Percentiles rank a stretch among this genome's conserved stretches.
Conservation (phyloP, 495 filamentous ascomycete species). For the Daldinia bambusicola region DNA sequence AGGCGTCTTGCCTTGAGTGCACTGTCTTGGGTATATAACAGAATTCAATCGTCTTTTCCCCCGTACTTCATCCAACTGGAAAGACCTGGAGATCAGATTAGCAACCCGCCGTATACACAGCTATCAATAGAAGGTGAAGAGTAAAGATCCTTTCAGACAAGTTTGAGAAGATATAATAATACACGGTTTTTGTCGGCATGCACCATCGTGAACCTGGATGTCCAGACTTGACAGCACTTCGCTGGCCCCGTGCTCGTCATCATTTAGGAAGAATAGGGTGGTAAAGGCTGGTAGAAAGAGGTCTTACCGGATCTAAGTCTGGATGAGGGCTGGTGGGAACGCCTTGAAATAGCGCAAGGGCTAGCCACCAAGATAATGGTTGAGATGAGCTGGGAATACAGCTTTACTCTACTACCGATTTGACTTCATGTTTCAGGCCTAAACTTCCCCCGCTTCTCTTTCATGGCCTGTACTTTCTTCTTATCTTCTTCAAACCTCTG, state of each 20-base stretch:
- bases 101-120: background rate
- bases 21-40: background rate
- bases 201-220: constrained; percentile 39
- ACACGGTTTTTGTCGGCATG: constrained; percentile 62
- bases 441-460: constrained; percentile 68
- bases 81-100: constrained; percentile 13
- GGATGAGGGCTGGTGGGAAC: background rate
- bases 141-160: constrained; percentile 50
- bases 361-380: background rate
- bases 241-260: constrained; percentile 68
- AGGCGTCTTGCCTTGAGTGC: background rate
- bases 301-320: constrained; percentile 12
- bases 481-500: constrained; percentile 73
- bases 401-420: background rate
- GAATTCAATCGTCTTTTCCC: background rate
- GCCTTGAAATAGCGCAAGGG: background rate
- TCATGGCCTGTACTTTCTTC: constrained; percentile 69
- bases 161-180: constrained; percentile 62
- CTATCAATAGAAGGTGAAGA: background rate
- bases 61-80: background rate
- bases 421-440: constrained; percentile 58
- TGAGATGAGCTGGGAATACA: background rate
- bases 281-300: background rate
- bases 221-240: constrained; percentile 50
- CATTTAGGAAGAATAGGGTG: constrained; percentile 46